Evolutionary conservation across 495 filamentous ascomycete genomes (phyloP).

Genomic region (Xylaria castorea): DNA sequence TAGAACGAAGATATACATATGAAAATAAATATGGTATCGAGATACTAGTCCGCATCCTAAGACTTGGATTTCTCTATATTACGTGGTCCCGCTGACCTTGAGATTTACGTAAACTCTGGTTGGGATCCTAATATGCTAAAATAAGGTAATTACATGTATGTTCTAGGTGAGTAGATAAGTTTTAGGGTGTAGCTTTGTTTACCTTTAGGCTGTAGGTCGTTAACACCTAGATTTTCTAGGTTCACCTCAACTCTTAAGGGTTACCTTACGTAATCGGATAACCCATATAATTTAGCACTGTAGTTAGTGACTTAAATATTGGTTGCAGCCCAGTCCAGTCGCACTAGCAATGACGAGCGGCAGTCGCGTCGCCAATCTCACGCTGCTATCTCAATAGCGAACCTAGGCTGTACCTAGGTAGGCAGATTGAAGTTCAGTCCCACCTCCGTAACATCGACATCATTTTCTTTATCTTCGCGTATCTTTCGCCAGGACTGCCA

Average conservation of each 20-base stretch:
- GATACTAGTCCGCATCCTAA: too few species aligned
- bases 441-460: conserved; percentile 18
- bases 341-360: conserved; percentile 3
- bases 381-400: not conserved
- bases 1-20: not conserved
- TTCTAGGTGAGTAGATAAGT: too few species aligned
- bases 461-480: not conserved
- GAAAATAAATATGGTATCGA: not conserved
- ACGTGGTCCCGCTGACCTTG: too few species aligned
- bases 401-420: not conserved
- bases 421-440: not conserved
- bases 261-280: not conserved
- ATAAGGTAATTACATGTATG: too few species aligned
- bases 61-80: too few species aligned
- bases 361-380: conserved; percentile 20
- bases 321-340: not conserved
- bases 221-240: not conserved
- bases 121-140: too few species aligned
- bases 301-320: not conserved
- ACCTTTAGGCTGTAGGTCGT: too few species aligned
- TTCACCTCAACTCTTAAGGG: not conserved
- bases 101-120: too few species aligned
- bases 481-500: conserved; percentile 8
- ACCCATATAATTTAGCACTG: not conserved
- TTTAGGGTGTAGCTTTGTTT: too few species aligned